Base-by-base conservation (phyloP, 2,329 filamentous ascomycete species). In the Penicillium sp. region DNA sequence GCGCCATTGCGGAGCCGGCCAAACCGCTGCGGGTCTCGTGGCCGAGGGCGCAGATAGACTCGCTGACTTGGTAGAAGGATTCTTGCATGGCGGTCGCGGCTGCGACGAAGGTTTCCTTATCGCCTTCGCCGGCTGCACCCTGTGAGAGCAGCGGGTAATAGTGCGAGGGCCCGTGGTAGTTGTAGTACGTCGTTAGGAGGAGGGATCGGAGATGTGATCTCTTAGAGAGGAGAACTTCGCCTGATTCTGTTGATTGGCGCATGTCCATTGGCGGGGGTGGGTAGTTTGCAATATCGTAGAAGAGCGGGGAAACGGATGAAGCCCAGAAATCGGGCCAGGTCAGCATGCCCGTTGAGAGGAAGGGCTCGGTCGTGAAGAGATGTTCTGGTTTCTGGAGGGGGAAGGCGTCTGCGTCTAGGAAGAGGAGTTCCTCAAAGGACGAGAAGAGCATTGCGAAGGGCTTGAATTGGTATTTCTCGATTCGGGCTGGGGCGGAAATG, bases 171-270 rank as follows among this genome's bases (percentile, higher is more conserved):
- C 81, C 81, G 66, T 80, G 79, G 65, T 78, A 78, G 69, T 82
- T 83, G 72, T 83, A 83, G 66, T 82, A 83, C 0, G 77, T 71
- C 25, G 77, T 74, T 23, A 84, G 75, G 9, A 83, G 65, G 0
- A 83, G 69, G 29, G 76, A 77, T 27, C 73, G 68, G 18, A 68
- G 66, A 54, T 83, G 81, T 1, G 70, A 72, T 7, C 67, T 70
- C 58, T 83, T 83, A 56, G 79, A 77, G 53, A 79, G 70, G 6
- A 81, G 61, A 2, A 83, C 56, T 48, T 82, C 74, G 18, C 80
- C 79, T 3, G 78, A 76, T 64, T 82, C 80, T 15, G 77, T 77
- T 18, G 74, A 75, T 27, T 62, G 61, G n/a, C 62, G 71, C 48
- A 21, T 70, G 67, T 23, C 57, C 2, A 69, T 60, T 3, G 75